Evolutionary conservation across 2,329 filamentous ascomycete species (phyloP).

Genomic region (Colletotrichum chrysophilum): DNA sequence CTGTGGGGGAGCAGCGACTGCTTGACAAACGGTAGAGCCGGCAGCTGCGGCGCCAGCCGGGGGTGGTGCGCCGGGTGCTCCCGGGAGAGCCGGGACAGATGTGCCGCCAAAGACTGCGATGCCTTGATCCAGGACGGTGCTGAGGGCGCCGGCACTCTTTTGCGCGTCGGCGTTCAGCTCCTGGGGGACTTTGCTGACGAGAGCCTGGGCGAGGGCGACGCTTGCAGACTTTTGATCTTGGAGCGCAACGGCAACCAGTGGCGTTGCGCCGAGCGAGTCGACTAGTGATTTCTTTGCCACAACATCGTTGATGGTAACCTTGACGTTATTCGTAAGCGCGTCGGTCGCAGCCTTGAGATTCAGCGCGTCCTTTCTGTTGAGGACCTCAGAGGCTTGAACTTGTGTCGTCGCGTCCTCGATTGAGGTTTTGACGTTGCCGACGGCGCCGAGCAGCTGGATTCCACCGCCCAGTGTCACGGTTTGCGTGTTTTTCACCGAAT

Average conservation of each 20-base stretch:
- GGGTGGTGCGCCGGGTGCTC: background rate
- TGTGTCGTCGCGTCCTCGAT: conserved; percentile 12
- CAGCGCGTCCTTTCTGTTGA: background rate
- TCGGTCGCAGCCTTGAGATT: conserved; percentile 15
- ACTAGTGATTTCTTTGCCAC: conserved; percentile 10
- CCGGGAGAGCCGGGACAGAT: background rate
- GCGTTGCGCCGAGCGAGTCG: conserved; percentile 10
- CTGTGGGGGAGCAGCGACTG: background rate
- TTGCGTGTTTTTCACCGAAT: conserved; percentile 1
- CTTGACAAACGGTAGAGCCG: background rate
- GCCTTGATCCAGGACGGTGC: conserved; percentile 1
- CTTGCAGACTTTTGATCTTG: conserved; percentile 14
- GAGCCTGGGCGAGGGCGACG: conserved; percentile 4
- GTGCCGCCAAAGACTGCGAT: background rate
- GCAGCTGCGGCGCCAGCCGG: background rate
- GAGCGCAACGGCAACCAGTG: conserved; percentile 15
- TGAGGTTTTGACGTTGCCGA: background rate
- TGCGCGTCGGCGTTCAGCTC: conserved; percentile 9
- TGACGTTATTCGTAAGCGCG: conserved; percentile 17
- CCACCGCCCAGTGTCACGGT: background rate
- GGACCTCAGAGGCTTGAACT: background rate
- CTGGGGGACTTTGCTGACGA: conserved; percentile 7
- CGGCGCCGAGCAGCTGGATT: background rate
- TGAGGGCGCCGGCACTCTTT: conserved; percentile 3
- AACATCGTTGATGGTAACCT: conserved; percentile 16